phyloP scores from a whole-genome alignment of 2,329 filamentous ascomycete species.

The Drechslerella dactyloides region DNA sequence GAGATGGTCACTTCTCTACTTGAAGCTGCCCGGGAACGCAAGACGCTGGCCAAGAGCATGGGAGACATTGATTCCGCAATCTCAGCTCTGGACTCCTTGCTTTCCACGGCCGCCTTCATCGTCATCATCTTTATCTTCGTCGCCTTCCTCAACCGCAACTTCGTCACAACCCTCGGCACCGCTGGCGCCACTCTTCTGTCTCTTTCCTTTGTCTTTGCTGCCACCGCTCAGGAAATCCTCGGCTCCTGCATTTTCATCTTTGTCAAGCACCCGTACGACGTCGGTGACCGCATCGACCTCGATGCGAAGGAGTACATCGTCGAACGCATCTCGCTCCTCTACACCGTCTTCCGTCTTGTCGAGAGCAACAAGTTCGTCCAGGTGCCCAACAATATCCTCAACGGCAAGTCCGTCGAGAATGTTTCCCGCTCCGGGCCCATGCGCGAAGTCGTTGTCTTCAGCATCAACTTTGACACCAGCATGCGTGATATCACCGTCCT shows the following conservation, averaged over 20 bases:
- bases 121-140: slow-evolving; percentile 82
- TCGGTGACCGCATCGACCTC: slow-evolving; percentile 91
- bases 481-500: slow-evolving; percentile 62
- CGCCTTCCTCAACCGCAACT: slow-evolving; percentile 86
- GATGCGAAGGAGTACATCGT: slow-evolving; percentile 71
- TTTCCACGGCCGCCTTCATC: slow-evolving; percentile 80
- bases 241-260: slow-evolving; percentile 98
- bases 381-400: slow-evolving; percentile 89
- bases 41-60: slow-evolving; percentile 90
- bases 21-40: slow-evolving; percentile 82
- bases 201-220: slow-evolving; percentile 94
- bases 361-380: slow-evolving; percentile 79
- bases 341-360: slow-evolving; percentile 86
- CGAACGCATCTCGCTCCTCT: slow-evolving; percentile 91
- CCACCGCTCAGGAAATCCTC: slow-evolving; percentile 91
- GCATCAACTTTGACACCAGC: slow-evolving; percentile 81
- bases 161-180: slow-evolving; percentile 83
- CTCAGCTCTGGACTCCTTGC: slow-evolving; percentile 83
- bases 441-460: slow-evolving; percentile 81
- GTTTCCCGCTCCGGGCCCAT: slow-evolving; percentile 88
- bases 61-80: slow-evolving; percentile 80
- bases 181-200: slow-evolving; percentile 91
- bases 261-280: slow-evolving; percentile 97
- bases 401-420: slow-evolving; percentile 94
- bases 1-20: slow-evolving; percentile 91